A percentile compares a stretch with the other conserved stretches of the same genome.
Evolutionary conservation across 176 grass and related monocot species (phyloP).

Genomic region (Otatea glauca): DNA sequence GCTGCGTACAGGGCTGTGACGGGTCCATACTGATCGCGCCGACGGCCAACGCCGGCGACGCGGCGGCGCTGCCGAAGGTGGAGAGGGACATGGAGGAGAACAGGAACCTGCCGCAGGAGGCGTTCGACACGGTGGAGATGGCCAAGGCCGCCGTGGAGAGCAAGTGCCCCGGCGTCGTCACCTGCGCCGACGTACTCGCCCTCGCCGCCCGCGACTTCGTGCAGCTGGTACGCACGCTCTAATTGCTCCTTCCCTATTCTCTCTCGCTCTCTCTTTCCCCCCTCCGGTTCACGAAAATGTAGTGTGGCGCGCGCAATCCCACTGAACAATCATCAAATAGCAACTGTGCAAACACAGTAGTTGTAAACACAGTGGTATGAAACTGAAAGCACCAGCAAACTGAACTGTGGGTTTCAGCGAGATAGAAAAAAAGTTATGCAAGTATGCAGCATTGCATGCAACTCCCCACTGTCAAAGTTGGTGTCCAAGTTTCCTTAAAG

Average conservation of each 20-base stretch:
- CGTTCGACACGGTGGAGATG: constrained; percentile 80
- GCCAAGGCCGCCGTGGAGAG: constrained; percentile 84
- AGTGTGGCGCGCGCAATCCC: neutral
- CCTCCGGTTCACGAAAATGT: neutral
- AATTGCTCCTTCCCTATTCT: neutral
- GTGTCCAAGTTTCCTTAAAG: neutral
- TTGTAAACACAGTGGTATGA: neutral
- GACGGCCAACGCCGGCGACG: neutral
- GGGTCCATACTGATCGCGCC: constrained; percentile 86
- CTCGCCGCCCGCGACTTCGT: constrained; percentile 84
- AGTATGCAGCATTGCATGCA: neutral
- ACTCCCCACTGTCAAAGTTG: neutral
- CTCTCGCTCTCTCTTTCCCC: neutral
- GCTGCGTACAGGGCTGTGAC: constrained; percentile 64
- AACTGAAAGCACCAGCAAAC: neutral
- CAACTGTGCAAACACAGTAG: neutral
- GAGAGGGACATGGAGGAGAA: constrained; percentile 93
- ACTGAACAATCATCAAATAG: neutral
- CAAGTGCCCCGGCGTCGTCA: constrained; percentile 81
- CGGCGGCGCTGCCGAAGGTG: constrained; percentile 41
- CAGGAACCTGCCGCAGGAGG: constrained; percentile 71
- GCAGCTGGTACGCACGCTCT: constrained; percentile 53
- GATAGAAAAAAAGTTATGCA: neutral
- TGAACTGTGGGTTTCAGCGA: neutral
- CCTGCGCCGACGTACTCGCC: constrained; percentile 93